These are phyloP conservation scores for Telfairia occidentalis DNA, from an alignment of 331 rosid species.

Conservation along the genomic window DNA sequence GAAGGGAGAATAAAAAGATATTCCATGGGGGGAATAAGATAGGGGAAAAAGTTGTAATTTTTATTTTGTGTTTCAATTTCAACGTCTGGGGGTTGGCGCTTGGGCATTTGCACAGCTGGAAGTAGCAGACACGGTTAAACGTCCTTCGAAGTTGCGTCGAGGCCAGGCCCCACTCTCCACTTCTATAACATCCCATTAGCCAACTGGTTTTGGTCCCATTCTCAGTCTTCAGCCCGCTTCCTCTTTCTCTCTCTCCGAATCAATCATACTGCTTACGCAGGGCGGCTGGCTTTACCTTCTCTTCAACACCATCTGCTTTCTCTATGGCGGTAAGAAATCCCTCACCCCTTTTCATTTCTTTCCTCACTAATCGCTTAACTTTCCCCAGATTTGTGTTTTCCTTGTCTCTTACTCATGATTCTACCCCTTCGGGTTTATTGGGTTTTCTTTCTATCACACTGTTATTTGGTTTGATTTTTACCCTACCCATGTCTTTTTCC, in stretches of 20 bases:
- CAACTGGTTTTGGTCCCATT: not conserved
- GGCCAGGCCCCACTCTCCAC: conserved; percentile 8
- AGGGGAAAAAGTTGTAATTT: not conserved
- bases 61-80: not conserved
- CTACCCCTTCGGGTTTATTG: not conserved
- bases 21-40: not conserved
- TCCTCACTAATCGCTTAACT: not conserved
- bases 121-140: conserved; percentile 10
- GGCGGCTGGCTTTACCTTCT: conserved; percentile 1
- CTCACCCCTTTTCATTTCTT: not conserved
- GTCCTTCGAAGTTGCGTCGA: conserved; percentile 9
- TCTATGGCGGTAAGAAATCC: conserved; percentile 13
- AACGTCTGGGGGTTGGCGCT: conserved; percentile 11
- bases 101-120: conserved; percentile 8
- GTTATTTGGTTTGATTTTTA: not conserved
- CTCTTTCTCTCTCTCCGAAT: not conserved
- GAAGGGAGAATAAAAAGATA: not conserved
- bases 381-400: not conserved
- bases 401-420: not conserved
- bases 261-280: not conserved
- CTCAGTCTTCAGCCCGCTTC: not conserved
- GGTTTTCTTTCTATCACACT: not conserved
- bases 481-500: not conserved
- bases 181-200: conserved; percentile 5
- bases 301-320: not conserved